Evolutionary conservation across 345 rosid genomes (phyloP).

Genomic region (Pistacia atlantica): DNA sequence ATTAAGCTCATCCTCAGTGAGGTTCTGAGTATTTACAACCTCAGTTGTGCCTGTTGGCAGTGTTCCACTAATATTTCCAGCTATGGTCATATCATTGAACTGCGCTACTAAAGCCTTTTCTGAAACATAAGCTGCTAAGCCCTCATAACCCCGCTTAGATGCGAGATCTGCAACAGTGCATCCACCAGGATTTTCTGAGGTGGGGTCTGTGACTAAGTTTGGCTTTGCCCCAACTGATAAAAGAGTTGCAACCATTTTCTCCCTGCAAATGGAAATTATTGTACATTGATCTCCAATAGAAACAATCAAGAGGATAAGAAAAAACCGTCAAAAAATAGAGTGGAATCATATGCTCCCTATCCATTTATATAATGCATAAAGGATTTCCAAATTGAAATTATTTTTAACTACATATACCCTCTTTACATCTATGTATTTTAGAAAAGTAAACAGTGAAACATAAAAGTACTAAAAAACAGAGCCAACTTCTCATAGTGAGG

Average conservation of each 20-base stretch:
- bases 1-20: constrained; percentile 61
- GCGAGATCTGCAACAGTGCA: constrained; percentile 89
- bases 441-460: neutral
- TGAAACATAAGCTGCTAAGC: constrained; percentile 86
- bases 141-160: constrained; percentile 67
- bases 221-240: constrained; percentile 91
- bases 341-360: neutral
- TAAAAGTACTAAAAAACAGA: neutral
- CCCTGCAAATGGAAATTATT: constrained; percentile 50
- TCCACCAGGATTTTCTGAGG: constrained; percentile 67
- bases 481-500: neutral
- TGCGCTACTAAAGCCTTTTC: constrained; percentile 85
- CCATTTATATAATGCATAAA: neutral
- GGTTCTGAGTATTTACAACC: constrained; percentile 32
- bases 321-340: constrained; percentile 8
- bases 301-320: neutral
- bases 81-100: constrained; percentile 75
- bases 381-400: neutral
- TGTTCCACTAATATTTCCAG: constrained; percentile 79
- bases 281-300: constrained; percentile 13
- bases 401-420: neutral
- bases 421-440: neutral
- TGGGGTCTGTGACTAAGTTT: constrained; percentile 85
- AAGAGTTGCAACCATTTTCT: constrained; percentile 90
- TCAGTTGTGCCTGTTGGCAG: constrained; percentile 51